Base-by-base conservation (phyloP, 805 yeast genomes). In the Candida boidinii region DNA sequence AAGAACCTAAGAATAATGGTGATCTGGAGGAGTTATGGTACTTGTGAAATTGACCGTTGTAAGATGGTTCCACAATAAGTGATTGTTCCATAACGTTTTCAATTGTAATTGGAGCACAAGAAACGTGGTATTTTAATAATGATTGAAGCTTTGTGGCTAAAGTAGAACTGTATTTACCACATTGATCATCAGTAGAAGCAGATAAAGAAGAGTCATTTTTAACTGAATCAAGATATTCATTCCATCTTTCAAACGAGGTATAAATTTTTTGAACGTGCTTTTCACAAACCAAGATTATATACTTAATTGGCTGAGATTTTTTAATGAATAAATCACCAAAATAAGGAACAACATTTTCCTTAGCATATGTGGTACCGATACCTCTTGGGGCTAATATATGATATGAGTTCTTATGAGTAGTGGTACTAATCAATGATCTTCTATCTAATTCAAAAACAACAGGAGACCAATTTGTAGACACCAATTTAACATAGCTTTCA, bases 381-480 rank as follows among this genome's bases (percentile, higher is more conserved):
- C 94, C 92, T 45, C 90, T 83, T 4, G 96, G 86, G 8, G 94
- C 88, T 63, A 85, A 69, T 19, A 87, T 76, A 58, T 79, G 82
- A 41, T 71, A 77, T 19, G 79, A 75, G 32, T 70, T 67, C 54
- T 76, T 70, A 34, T 68, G 70, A 25, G 74, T 65, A 4, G 76
- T 62, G 31, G 74, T 72, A 28, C 73, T 66, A 15, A 71, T 64
- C 54, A 82, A 64, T 30, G 79, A 70, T 44, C 92, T 67, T 48
- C 92, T 70, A 41, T 86, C 94, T 23, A 90, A 64, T 49, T 88
- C 96, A 58, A 83, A 85, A 7, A 85, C 79, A 17, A 90, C 94
- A 2, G 94, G 95, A 0, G 92, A 84, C 96, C 96, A 90, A 45
- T 83, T 94, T 31, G 76, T 74, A 28, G 77, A 71, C 19, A 86